Evolutionary conservation across 495 filamentous ascomycete species (phyloP).

Genomic region (Bryoglossum gracile): DNA sequence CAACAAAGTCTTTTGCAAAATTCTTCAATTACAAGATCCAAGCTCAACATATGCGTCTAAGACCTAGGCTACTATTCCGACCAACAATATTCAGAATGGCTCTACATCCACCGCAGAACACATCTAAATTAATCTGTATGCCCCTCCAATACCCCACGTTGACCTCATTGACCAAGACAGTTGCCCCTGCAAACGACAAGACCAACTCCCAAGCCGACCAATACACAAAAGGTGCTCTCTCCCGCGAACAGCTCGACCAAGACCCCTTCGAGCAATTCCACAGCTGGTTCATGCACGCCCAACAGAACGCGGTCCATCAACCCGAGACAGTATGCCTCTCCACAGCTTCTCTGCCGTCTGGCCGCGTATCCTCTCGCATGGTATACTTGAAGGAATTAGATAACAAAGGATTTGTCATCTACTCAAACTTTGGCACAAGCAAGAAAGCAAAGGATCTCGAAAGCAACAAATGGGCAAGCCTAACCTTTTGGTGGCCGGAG

Average conservation of each 20-base stretch:
- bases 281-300: conserved; percentile 72
- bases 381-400: conserved; percentile 91
- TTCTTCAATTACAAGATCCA: not conserved
- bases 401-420: conserved; percentile 76
- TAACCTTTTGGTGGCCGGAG: conserved; percentile 71
- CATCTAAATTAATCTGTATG: conserved; percentile 46
- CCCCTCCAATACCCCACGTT: conserved; percentile 29
- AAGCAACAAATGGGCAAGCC: conserved; percentile 57
- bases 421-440: conserved; percentile 81
- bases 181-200: conserved; percentile 27
- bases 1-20: not conserved
- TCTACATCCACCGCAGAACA: conserved; percentile 35
- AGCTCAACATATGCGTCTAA: conserved; percentile 13
- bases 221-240: conserved; percentile 51
- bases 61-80: conserved; percentile 15
- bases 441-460: conserved; percentile 60
- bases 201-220: conserved; percentile 50
- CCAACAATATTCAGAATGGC: conserved; percentile 34
- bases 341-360: conserved; percentile 78
- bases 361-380: conserved; percentile 72
- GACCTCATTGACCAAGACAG: conserved; percentile 35
- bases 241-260: conserved; percentile 43
- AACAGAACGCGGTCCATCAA: conserved; percentile 52
- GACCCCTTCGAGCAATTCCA: conserved; percentile 75
- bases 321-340: conserved; percentile 73